Evolutionary conservation across 768 basidiomycete genomes (phyloP), one percentile per base, ranked within the genome.

Genomic region (Postia placenta): DNA sequence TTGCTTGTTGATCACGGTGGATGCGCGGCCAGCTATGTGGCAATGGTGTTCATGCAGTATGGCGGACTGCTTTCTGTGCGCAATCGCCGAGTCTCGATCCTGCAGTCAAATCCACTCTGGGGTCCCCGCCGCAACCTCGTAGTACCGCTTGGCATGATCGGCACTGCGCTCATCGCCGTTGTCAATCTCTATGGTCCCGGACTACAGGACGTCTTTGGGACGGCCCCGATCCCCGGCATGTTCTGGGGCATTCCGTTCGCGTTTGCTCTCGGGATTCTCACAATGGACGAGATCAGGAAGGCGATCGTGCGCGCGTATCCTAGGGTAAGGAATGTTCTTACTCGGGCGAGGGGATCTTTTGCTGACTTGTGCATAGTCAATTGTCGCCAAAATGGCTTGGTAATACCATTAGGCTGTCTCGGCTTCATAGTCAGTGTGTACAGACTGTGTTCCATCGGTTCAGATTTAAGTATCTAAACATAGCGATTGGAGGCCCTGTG

Each of bases 11-110:
- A 73, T 50, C 74, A 72, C 60, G 33, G 72, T 74, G 58, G 72
- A 74, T 15, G 63, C 80, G 19, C 5, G 70, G 79, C 30, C 20
- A 74, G 73, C 53, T 75, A 75, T 49, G 69, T 75, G 46, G 71
- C 75, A 15, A 67, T 77, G 57, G 75, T 77, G 36, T 65, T 79
- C 46, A 80, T 80, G 76, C 82, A 83, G 64, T 80, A 74, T 72
- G 77, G 76, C 30, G 81, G 79, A 54, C 67, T 83, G 6, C 68
- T 83, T 17, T 67, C 79, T 0, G 76, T 78, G 0, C 74, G 81
- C 19, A 76, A 77, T 7, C 73, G 81, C 20, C 70, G 70, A 14
- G 69, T 79, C 17, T 74, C 75, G 20, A 69, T 81, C 30, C 69
- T 83, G 64, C 74, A 79, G 53, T 75, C 78, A 33, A 75, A 75